Base-by-base conservation (phyloP, 768 basidiomycete genomes). In the Lentinula sp. region DNA sequence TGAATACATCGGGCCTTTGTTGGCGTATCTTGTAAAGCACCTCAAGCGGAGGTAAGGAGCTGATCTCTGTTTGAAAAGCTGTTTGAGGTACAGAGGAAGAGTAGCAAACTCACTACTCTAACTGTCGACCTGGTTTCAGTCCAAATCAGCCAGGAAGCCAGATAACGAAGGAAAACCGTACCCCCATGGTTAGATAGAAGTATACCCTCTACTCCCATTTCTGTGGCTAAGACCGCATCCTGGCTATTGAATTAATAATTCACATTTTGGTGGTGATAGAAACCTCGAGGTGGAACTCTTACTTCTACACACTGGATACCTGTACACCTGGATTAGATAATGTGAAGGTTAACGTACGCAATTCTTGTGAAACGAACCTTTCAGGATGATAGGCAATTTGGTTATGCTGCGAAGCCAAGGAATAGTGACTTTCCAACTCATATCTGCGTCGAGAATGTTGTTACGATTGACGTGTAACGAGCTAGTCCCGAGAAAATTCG, bases 171-270 rank as follows among this genome's bases (percentile, higher is more conserved):
- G 48, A 15, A 45, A 48, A 15, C 74, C 75, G 65, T 67, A 81
- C 92, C 95, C 59, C 95, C 95, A 66, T 98, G 95, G 65, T 98
- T 98, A 0, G 89, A 92, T 8, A 98, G 74, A 60, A 95, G 78
- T 63, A 98, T 93, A 4, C 90, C 95, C 60, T 95, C 87, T 16
- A 91, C 87, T 11, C 93, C 92, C 34, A 88, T 82, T 63, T 95
- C 86, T 16, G 82, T 84, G 32, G 94, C 94, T 50, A 93, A 82
- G 45, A 92, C 84, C 2, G 91, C 93, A 74, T 97, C 95, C 84
- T 95, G 70, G 10, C 9, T 46, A 21, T 23, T 49, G 48, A n/a
- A 6, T 46, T 16, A 39, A 28, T 28, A 52, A 10, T 46, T 59
- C 21, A 23, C 5, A 4, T 21, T 6, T 7, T 21, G 13, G 28